Percentiles rank a stretch among this genome's conserved stretches.
phyloP scores from a whole-genome alignment of 257 asterid species.

The Pogostemon cablin region DNA sequence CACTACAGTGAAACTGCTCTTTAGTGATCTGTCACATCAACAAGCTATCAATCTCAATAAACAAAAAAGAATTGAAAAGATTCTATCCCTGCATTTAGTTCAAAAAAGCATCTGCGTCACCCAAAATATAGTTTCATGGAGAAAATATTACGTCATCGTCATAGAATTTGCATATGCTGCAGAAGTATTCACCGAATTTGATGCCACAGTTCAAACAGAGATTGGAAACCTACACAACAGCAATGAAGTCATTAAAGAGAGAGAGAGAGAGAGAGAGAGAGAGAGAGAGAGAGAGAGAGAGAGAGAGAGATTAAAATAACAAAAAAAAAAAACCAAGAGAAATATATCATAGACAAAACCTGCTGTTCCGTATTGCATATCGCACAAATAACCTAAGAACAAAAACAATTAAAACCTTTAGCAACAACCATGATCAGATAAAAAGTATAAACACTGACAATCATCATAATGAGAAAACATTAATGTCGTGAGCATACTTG shows the following conservation, averaged over 20 bases:
- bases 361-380: slow-evolving; percentile 60
- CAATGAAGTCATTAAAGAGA: slow-evolving; percentile 23
- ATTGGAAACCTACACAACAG: slow-evolving; percentile 53
- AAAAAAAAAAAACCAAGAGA: neutral
- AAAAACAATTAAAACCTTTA: slow-evolving; percentile 4
- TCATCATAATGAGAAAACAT: neutral
- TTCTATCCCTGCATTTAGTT: slow-evolving; percentile 11
- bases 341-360: slow-evolving; percentile 34
- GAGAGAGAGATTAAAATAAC: neutral
- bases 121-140: slow-evolving; percentile 23
- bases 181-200: slow-evolving; percentile 89
- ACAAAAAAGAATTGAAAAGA: slow-evolving; percentile 22
- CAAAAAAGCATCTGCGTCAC: slow-evolving; percentile 22
- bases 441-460: neutral
- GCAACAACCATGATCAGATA: slow-evolving; percentile 8
- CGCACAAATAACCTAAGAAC: slow-evolving; percentile 61
- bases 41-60: slow-evolving; percentile 31
- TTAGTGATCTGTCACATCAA: slow-evolving; percentile 56
- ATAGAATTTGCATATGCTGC: slow-evolving; percentile 72
- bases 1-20: slow-evolving; percentile 82
- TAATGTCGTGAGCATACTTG: slow-evolving; percentile 41
- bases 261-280: no score
- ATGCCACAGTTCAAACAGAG: slow-evolving; percentile 73
- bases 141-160: slow-evolving; percentile 74
- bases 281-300: neutral